Base-by-base conservation (phyloP, 2,329 filamentous ascomycete genomes). In the Talaromyces amestolkiae region DNA sequence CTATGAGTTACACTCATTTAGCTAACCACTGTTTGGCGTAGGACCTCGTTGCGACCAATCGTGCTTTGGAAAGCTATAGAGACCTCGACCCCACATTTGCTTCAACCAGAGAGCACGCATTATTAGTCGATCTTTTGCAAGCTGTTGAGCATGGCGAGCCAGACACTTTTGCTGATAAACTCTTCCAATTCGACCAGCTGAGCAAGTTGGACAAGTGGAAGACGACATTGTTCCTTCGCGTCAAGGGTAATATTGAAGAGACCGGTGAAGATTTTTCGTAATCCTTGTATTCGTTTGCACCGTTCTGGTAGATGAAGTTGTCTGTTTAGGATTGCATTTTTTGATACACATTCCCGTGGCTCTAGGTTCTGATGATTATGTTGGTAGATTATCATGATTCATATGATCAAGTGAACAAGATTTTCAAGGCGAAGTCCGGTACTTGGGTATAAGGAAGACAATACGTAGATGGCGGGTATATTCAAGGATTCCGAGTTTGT, bases 151-250 rank as follows among this genome's bases (percentile, higher is more conserved):
- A 87, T 37, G 89, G 89, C 64, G 91, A 96, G 72, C 89, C 91
- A 76, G 92, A 97, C 72, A 83, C 85, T 67, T 98, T 96, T 73
- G 87, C 90, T 24, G 92, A 96, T 74, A 93, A 93, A 77, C 80
- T 95, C 69, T 96, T 91, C 83, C 89, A 94, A 77, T 98, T 87
- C 75, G 93, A 97, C 77, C 91, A 96, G 81, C 84, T 97, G 81
- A 95, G 89, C 81, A 95, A 95, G 83, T 81, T 98, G 74, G 93
- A 97, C 76, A 95, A 94, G 82, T 98, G 94, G 94, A 97, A 97
- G 89, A 97, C 91, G 60, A 91, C 90, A 37, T 82, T 97, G 65
- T 79, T 97, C 68, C 81, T 96, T 74, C 86, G 88, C 71, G 85
- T 97, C 73, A 97, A 97, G 88, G 89, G 89, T 72, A 84, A 84